Evolutionary conservation across 768 basidiomycete genomes (phyloP).

Genomic region (Cystobasidiopsis lactophilus): DNA sequence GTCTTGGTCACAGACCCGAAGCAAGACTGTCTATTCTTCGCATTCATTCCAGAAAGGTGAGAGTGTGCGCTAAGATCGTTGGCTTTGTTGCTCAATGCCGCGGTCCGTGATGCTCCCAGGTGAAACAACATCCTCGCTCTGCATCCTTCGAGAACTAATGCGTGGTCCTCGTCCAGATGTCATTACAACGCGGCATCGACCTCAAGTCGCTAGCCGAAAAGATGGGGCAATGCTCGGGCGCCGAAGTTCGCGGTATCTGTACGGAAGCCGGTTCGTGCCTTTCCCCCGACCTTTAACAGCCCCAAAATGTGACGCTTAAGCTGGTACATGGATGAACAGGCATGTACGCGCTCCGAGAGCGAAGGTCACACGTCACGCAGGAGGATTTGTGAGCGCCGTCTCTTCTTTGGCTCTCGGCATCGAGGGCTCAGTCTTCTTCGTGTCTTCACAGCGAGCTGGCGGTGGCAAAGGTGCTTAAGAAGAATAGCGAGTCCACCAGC

Average conservation of each 20-base stretch:
- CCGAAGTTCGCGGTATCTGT: constrained; percentile 90
- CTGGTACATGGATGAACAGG: constrained; percentile 29
- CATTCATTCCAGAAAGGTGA: constrained; percentile 92
- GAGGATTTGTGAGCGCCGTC: constrained; percentile 98
- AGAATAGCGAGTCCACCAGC: neutral
- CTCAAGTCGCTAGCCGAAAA: constrained; percentile 88
- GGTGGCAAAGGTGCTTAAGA: constrained; percentile 1
- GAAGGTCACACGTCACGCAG: constrained; percentile 89
- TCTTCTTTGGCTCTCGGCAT: constrained; percentile 26
- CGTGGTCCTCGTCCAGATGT: no score
- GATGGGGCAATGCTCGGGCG: constrained; percentile 97
- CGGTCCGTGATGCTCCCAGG: neutral
- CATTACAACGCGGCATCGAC: constrained; percentile 88
- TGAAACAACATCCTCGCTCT: neutral
- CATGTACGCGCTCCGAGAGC: constrained; percentile 90
- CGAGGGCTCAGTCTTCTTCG: neutral
- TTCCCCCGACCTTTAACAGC: neutral
- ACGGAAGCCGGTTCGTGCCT: constrained; percentile 62
- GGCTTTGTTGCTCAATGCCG: no score
- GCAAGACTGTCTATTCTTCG: constrained; percentile 91
- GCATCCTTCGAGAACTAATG: constrained; percentile 22
- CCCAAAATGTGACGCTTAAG: neutral
- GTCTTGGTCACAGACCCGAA: constrained; percentile 35
- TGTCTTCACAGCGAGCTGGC: neutral
- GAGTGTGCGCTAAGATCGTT: no score